These are phyloP conservation scores for Leishmania gerbilli DNA, from an alignment of 208 protist species.

Conservation along the genomic window DNA sequence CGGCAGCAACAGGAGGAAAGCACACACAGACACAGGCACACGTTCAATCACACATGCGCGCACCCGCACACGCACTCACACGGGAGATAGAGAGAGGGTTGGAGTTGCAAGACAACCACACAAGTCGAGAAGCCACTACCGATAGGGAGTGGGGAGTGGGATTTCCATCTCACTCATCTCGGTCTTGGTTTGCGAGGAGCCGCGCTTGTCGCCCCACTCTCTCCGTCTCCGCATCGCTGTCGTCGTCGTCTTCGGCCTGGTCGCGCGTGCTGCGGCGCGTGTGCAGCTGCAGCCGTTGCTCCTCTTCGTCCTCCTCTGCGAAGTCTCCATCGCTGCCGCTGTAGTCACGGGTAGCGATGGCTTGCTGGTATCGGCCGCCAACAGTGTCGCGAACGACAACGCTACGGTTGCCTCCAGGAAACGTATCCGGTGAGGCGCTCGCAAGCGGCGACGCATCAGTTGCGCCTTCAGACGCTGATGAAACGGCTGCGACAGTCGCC, in stretches of 20 bases:
- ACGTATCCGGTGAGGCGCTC: neutral
- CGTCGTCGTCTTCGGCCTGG: neutral
- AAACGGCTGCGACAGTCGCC: neutral
- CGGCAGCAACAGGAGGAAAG: neutral
- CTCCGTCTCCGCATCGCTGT: neutral
- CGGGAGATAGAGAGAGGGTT: neutral
- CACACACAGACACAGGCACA: neutral
- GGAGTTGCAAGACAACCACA: neutral
- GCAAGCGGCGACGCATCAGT: neutral
- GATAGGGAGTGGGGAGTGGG: neutral
- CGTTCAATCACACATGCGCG: neutral
- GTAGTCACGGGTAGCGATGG: neutral
- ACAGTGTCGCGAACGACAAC: neutral
- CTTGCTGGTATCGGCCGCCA: neutral
- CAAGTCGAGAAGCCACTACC: neutral
- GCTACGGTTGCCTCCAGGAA: neutral
- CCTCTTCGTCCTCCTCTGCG: neutral
- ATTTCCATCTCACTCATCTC: neutral
- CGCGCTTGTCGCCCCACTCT: neutral
- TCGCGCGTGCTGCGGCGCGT: slow-evolving; percentile 15
- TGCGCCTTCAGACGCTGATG: neutral
- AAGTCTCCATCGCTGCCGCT: neutral
- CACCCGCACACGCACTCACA: neutral
- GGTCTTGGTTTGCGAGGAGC: neutral
- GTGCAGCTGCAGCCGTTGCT: slow-evolving; percentile 7